A percentile compares a stretch with the other conserved stretches of the same genome.
Conservation (phyloP, 768 basidiomycete species). For the Suillus weaverae region DNA sequence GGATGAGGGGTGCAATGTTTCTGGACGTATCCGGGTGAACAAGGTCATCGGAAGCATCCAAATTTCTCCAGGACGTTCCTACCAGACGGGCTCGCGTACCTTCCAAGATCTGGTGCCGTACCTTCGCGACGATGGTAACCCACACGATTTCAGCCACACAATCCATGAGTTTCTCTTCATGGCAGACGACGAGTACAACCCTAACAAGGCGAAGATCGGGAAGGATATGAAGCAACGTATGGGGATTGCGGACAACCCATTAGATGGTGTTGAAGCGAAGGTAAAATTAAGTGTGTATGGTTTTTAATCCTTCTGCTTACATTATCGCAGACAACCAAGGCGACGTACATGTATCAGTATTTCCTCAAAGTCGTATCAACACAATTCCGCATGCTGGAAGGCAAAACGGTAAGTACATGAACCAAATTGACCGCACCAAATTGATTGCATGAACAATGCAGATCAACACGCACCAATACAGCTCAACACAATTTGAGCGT, state of each 20-base stretch:
- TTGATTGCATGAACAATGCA: conserved; percentile 25
- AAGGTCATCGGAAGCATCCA: conserved; percentile 97
- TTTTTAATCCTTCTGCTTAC: conserved; percentile 10
- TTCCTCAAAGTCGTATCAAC: conserved; percentile 99
- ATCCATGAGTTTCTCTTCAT: conserved; percentile 79
- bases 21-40: conserved; percentile 91
- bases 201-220: conserved; percentile 59
- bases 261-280: conserved; percentile 64
- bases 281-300: conserved; percentile 37
- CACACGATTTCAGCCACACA: conserved; percentile 91
- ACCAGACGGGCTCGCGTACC: conserved; percentile 80
- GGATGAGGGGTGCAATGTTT: conserved; percentile 91
- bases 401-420: conserved; percentile 53
- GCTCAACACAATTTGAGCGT: conserved; percentile 93
- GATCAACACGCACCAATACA: conserved; percentile 93
- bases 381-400: conserved; percentile 83
- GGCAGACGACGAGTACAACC: conserved; percentile 81
- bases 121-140: conserved; percentile 81
- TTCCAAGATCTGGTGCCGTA: conserved; percentile 93
- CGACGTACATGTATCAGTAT: conserved; percentile 97
- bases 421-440: background rate
- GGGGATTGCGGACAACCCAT: conserved; percentile 72
- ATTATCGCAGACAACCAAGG: conserved; percentile 58
- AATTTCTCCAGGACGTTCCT: conserved; percentile 92
- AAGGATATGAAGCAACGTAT: conserved; percentile 68